Evolutionary conservation across 1,284 basidiomycete species (phyloP).

Genomic region (Cystobasidium slooffiae): DNA sequence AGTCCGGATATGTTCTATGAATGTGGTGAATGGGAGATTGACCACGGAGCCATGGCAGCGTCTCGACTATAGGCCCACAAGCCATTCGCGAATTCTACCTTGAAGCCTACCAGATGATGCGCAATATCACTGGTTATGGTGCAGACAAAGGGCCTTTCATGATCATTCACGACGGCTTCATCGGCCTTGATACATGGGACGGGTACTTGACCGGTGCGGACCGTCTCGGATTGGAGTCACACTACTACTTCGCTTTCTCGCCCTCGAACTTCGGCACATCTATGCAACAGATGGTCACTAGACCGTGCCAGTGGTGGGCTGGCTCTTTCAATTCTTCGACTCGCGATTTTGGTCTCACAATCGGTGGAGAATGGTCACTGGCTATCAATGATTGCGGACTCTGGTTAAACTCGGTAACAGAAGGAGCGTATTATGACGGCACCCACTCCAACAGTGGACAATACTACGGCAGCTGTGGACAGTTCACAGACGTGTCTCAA

Average conservation of each 20-base stretch:
- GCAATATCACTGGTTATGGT: slow-evolving; percentile 61
- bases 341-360: slow-evolving; percentile 52
- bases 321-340: slow-evolving; percentile 50
- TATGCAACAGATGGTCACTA: slow-evolving; percentile 40
- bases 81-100: slow-evolving; percentile 48
- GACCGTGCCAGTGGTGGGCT: slow-evolving; percentile 53
- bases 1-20: slow-evolving; percentile 47
- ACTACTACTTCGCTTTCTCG: slow-evolving; percentile 59
- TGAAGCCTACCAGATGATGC: slow-evolving; percentile 56
- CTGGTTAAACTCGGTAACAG: slow-evolving; percentile 50
- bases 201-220: slow-evolving; percentile 65
- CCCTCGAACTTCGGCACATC: slow-evolving; percentile 43
- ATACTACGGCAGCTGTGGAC: slow-evolving; percentile 47
- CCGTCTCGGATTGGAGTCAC: slow-evolving; percentile 73
- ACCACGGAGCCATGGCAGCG: slow-evolving; percentile 18
- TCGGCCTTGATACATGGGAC: slow-evolving; percentile 47
- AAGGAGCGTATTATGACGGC: slow-evolving; percentile 40
- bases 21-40: neutral
- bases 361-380: slow-evolving; percentile 56
- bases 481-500: slow-evolving; percentile 46
- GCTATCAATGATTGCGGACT: slow-evolving; percentile 52
- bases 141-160: slow-evolving; percentile 51
- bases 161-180: slow-evolving; percentile 53
- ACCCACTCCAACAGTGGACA: slow-evolving; percentile 32
- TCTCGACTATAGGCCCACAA: neutral